Evolutionary conservation across 2,329 filamentous ascomycete genomes (phyloP).

Genomic region (Diaporthe sp.): DNA sequence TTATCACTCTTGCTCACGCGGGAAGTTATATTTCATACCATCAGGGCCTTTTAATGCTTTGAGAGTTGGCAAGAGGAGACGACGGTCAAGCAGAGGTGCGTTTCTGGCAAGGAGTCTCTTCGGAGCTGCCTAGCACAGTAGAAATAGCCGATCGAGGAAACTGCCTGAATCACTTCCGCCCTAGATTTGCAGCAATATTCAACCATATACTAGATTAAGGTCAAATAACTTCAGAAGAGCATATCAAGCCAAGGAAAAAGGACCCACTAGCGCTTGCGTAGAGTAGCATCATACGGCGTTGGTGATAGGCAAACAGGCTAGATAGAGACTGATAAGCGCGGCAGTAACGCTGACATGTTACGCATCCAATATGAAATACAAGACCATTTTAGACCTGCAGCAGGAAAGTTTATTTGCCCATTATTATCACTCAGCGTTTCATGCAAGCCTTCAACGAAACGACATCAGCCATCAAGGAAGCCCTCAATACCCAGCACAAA

Average conservation of each 20-base stretch:
- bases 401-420: not conserved
- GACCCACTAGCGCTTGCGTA: not conserved
- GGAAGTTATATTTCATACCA: not conserved
- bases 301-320: slow-evolving; percentile 25
- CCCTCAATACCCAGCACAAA: not conserved
- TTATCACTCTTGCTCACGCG: not conserved
- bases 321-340: slow-evolving; percentile 24
- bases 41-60: not conserved
- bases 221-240: not conserved
- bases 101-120: no score
- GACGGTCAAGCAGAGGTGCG: not conserved
- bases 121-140: no score
- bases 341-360: not conserved
- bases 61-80: not conserved
- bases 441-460: not conserved
- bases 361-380: not conserved
- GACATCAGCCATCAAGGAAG: not conserved
- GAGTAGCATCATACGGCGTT: not conserved
- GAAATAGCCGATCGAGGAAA: no score
- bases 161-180: no score
- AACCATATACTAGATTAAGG: not conserved
- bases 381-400: not conserved
- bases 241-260: not conserved
- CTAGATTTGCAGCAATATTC: not conserved
- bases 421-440: no score